Percentiles rank a stretch among this genome's conserved stretches.
Evolutionary conservation across 73 alveolate genomes (phyloP).

Genomic region (Symbiodinium natans): DNA sequence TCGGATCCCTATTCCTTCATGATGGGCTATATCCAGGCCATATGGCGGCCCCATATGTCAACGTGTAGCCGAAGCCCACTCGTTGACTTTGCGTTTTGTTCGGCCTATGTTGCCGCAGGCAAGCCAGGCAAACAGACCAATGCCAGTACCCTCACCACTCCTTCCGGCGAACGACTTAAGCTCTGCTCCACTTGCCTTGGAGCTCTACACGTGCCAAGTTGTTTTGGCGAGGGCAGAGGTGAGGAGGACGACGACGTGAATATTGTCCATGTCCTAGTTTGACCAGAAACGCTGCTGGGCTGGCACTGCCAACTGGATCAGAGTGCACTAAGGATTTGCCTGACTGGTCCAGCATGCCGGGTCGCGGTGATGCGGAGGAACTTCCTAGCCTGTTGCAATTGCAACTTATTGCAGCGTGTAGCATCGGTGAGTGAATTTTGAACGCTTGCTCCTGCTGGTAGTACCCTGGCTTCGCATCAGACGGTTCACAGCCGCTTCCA

Average conservation of each 20-base stretch:
- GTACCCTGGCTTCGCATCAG: constrained; percentile 72
- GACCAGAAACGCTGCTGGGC: no score
- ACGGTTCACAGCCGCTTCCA: constrained; percentile 45
- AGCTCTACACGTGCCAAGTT: not conserved
- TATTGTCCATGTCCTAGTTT: no score
- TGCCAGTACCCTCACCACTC: not conserved
- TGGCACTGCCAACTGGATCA: no score
- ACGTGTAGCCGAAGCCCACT: no score
- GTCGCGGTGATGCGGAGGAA: constrained; percentile 64
- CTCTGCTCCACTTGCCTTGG: no score
- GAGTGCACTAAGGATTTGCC: constrained; percentile 38
- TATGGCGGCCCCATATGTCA: no score
- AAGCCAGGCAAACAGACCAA: constrained; percentile 4
- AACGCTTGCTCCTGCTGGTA: no score
- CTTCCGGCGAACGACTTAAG: not conserved
- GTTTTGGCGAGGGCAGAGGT: no score
- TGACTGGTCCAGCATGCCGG: constrained; percentile 47
- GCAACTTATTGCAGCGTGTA: no score
- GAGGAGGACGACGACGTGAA: no score
- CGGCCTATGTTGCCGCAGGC: not conserved
- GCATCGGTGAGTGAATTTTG: no score
- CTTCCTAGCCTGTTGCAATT: no score
- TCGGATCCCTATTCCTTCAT: constrained; percentile 66
- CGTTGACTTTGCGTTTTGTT: not conserved
- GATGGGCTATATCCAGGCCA: constrained; percentile 83